Evolutionary conservation across 306 rosid genomes (phyloP).

Genomic region (Cajanus cajan): DNA sequence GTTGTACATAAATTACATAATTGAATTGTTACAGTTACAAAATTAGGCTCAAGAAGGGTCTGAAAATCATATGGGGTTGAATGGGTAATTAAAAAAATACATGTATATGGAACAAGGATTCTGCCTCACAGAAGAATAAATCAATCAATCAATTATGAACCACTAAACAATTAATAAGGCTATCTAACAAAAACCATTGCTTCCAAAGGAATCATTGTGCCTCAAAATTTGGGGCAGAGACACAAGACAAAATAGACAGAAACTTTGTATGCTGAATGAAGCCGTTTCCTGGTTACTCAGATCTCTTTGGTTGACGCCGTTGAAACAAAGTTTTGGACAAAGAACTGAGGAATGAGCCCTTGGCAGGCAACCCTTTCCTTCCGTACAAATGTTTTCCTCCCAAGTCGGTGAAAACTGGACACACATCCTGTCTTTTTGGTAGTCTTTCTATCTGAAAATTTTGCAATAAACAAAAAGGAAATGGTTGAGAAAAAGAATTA

Average conservation of each 20-base stretch:
- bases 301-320: conserved; percentile 77
- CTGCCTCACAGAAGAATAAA: conserved; percentile 33
- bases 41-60: conserved; percentile 39
- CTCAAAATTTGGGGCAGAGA: conserved; percentile 31
- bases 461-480: not conserved
- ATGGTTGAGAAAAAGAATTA: not conserved
- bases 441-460: conserved; percentile 75
- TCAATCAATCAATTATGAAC: conserved; percentile 51
- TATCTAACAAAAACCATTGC: conserved; percentile 37
- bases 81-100: conserved; percentile 36
- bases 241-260: conserved; percentile 11
- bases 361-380: conserved; percentile 66
- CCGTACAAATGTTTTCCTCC: conserved; percentile 85
- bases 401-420: conserved; percentile 81
- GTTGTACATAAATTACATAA: conserved; percentile 36
- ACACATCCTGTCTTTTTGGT: conserved; percentile 60
- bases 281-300: conserved; percentile 50
- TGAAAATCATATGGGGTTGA: conserved; percentile 52
- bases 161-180: conserved; percentile 25
- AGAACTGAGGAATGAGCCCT: conserved; percentile 59
- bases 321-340: conserved; percentile 61
- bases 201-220: conserved; percentile 27
- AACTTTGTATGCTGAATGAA: conserved; percentile 21
- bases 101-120: conserved; percentile 28
- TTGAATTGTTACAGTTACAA: conserved; percentile 34